These are phyloP conservation scores for Colletotrichum australisinense DNA, from an alignment of 2,329 filamentous ascomycete genomes.

Conservation along the genomic window DNA sequence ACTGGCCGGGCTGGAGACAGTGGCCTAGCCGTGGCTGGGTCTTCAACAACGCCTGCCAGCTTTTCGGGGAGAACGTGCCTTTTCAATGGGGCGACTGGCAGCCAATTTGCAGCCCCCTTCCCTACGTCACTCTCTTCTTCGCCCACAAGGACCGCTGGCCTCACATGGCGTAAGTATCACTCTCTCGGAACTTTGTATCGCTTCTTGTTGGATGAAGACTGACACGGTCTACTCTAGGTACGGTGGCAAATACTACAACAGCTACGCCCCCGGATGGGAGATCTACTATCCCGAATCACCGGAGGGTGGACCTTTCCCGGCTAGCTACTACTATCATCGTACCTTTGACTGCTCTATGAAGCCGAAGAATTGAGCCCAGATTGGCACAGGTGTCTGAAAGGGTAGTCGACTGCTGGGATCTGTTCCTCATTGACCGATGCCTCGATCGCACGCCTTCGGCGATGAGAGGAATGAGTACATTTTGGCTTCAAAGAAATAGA, in stretches of 20 bases:
- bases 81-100: constrained; percentile 11
- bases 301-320: not conserved
- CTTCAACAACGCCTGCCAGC: constrained; percentile 23
- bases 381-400: not conserved
- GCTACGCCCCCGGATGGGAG: constrained; percentile 6
- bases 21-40: constrained; percentile 25
- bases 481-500: not conserved
- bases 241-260: constrained; percentile 15
- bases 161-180: not conserved
- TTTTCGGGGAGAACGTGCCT: constrained; percentile 11
- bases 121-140: constrained; percentile 25
- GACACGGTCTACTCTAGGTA: not conserved
- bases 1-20: not conserved
- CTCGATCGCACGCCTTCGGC: not conserved
- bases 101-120: constrained; percentile 19
- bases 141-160: not conserved
- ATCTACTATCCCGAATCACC: constrained; percentile 18
- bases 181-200: not conserved
- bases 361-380: not conserved
- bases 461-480: not conserved
- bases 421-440: not conserved
- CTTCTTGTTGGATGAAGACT: not conserved
- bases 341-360: constrained; percentile 26
- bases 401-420: not conserved
- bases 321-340: constrained; percentile 21